Evolutionary conservation across 1,139 yeast species (phyloP).

Genomic region (Pichia sp.): DNA sequence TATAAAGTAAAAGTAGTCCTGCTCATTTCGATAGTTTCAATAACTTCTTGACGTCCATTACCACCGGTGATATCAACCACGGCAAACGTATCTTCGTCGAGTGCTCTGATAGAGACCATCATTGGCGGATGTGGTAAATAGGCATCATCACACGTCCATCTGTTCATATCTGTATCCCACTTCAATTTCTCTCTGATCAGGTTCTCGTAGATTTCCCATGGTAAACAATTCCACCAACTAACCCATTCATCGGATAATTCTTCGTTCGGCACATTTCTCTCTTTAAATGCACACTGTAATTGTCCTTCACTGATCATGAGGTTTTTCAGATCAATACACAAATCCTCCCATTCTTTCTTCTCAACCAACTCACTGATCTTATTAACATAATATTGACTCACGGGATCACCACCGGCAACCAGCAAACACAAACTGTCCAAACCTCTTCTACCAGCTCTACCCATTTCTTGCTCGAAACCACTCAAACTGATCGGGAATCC

Average conservation of each 20-base stretch:
- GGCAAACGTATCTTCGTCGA: constrained; percentile 77
- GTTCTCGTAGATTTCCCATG: constrained; percentile 37
- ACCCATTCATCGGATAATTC: constrained; percentile 20
- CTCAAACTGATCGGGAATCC: constrained; percentile 90
- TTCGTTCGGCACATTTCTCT: constrained; percentile 52
- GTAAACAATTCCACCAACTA: constrained; percentile 19
- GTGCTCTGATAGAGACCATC: constrained; percentile 73
- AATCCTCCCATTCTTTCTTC: constrained; percentile 50
- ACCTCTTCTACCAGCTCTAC: constrained; percentile 88
- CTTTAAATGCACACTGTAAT: constrained; percentile 93
- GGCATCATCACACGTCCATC: constrained; percentile 58
- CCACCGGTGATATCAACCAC: constrained; percentile 75
- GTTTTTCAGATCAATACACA: constrained; percentile 52
- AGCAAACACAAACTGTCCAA: constrained; percentile 75
- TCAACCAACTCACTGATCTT: constrained; percentile 62
- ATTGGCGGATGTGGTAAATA: constrained; percentile 82
- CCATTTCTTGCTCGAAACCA: constrained; percentile 92
- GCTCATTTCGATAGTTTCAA: constrained; percentile 89
- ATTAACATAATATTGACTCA: constrained; percentile 79
- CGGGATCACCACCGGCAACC: constrained; percentile 82
- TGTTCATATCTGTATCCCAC: constrained; percentile 34
- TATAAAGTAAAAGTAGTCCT: constrained; percentile 88
- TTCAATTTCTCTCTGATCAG: constrained; percentile 38
- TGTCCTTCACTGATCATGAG: constrained; percentile 70
- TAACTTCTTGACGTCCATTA: constrained; percentile 65